phyloP scores from a whole-genome alignment of 2,329 filamentous ascomycete genomes.

The Arachnomyces sp. region DNA sequence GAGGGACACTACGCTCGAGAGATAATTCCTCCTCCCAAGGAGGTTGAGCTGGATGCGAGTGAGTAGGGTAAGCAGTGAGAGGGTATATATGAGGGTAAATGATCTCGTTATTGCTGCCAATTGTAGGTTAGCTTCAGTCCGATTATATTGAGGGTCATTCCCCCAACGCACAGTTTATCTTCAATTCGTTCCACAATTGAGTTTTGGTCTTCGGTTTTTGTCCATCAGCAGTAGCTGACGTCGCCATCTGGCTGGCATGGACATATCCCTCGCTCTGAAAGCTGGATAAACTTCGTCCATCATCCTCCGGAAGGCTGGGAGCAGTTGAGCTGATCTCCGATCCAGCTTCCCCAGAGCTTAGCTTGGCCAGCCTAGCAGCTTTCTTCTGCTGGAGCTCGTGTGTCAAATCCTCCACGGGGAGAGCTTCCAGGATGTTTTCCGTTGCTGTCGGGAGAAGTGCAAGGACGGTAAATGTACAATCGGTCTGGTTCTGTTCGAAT shows the following conservation, averaged over 20 bases:
- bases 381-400: constrained; percentile 93
- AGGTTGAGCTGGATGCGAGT: constrained; percentile 96
- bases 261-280: constrained; percentile 73
- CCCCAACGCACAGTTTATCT: constrained; percentile 71
- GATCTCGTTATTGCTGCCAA: constrained; percentile 72
- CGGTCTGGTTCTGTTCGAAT: constrained; percentile 98
- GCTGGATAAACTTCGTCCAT: constrained; percentile 67
- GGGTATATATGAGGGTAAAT: constrained; percentile 85
- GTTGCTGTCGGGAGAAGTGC: constrained; percentile 87
- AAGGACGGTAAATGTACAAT: constrained; percentile 97
- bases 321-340: constrained; percentile 51
- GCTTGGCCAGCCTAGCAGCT: constrained; percentile 58
- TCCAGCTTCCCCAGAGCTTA: constrained; percentile 45
- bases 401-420: constrained; percentile 88
- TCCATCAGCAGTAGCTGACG: constrained; percentile 43
- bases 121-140: constrained; percentile 11
- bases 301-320: constrained; percentile 71
- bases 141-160: not conserved
- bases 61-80: constrained; percentile 80
- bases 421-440: constrained; percentile 74
- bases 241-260: constrained; percentile 67
- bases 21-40: constrained; percentile 86
- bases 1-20: constrained; percentile 87
- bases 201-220: constrained; percentile 64
- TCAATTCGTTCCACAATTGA: constrained; percentile 95